A percentile compares a stretch with the other conserved stretches of the same genome.
These are phyloP conservation scores for Psilocybe cyanescens DNA, from an alignment of 768 basidiomycete species.

Conservation along the genomic window DNA sequence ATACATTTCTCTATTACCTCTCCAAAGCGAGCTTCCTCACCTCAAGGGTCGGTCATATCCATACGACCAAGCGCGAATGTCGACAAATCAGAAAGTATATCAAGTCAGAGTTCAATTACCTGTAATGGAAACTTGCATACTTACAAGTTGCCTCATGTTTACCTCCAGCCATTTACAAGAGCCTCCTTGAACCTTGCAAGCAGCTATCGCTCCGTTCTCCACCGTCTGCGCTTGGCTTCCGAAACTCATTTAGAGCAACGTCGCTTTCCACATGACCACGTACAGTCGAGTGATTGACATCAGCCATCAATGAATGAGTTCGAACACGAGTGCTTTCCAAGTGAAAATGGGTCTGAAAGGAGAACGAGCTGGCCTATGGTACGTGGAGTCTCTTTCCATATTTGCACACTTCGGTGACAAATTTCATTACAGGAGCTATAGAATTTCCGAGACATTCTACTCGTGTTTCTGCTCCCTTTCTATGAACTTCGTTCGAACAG, in stretches of 20 bases:
- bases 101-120: background rate
- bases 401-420: slow-evolving; percentile 16
- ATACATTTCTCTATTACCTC: no score
- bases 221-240: background rate
- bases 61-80: background rate
- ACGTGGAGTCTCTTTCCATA: background rate
- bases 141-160: slow-evolving; percentile 21
- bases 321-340: slow-evolving; percentile 15
- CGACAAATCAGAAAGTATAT: no score
- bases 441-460: slow-evolving; percentile 15
- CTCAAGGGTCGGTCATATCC: no score
- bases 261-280: slow-evolving; percentile 18
- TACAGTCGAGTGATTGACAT: slow-evolving; percentile 7
- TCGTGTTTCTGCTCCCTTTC: slow-evolving; percentile 8
- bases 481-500: background rate
- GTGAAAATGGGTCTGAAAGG: slow-evolving; percentile 2
- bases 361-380: slow-evolving; percentile 7
- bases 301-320: slow-evolving; percentile 22
- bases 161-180: slow-evolving; percentile 11
- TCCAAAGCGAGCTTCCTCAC: no score
- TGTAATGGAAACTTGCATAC: slow-evolving; percentile 19
- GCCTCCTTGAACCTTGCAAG: background rate
- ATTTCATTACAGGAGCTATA: slow-evolving; percentile 25
- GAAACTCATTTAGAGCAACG: background rate
- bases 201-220: background rate